These are phyloP conservation scores for Tetratostichococcus sp. DNA, from an alignment of 139 green algal species.

Conservation along the genomic window DNA sequence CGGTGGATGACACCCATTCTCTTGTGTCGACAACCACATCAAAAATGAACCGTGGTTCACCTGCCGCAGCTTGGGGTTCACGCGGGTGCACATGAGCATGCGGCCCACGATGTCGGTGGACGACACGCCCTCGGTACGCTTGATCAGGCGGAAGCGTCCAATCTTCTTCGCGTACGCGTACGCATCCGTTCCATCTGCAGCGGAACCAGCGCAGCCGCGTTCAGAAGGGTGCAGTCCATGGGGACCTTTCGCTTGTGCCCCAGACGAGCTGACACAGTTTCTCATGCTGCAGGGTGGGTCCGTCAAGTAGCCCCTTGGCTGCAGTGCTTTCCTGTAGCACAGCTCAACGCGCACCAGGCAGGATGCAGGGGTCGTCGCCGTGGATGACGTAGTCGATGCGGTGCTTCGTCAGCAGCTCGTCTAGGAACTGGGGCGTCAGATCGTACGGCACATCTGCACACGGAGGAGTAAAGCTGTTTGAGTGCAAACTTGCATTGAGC, in stretches of 20 bases:
- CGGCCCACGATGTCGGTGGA: conserved; percentile 98
- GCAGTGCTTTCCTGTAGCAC: no score
- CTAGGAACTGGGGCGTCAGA: conserved; percentile 87
- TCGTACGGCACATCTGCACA: conserved; percentile 83
- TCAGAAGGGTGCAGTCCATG: no score
- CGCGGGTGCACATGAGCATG: conserved; percentile 89
- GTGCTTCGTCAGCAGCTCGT: conserved; percentile 89
- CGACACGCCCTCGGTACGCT: conserved; percentile 96
- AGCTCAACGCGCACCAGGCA: conserved; percentile 55
- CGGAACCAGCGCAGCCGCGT: no score
- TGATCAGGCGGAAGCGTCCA: conserved; percentile 90
- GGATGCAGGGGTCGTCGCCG: conserved; percentile 96
- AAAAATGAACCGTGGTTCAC: no score
- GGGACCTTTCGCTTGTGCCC: no score
- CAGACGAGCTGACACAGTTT: not conserved
- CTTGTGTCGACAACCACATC: no score
- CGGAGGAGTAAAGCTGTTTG: not conserved
- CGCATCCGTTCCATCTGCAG: conserved; percentile 85
- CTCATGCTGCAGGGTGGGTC: no score
- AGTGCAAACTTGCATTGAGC: no score
- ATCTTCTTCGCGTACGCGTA: conserved; percentile 91
- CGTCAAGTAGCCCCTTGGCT: no score
- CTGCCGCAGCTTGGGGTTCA: conserved; percentile 53
- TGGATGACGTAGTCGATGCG: conserved; percentile 99
- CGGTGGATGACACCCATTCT: conserved; percentile 95